Evolutionary conservation across 1,139 yeast species (phyloP), one percentile per base, ranked within the genome.

Genomic region (Kodamaea derodonti): DNA sequence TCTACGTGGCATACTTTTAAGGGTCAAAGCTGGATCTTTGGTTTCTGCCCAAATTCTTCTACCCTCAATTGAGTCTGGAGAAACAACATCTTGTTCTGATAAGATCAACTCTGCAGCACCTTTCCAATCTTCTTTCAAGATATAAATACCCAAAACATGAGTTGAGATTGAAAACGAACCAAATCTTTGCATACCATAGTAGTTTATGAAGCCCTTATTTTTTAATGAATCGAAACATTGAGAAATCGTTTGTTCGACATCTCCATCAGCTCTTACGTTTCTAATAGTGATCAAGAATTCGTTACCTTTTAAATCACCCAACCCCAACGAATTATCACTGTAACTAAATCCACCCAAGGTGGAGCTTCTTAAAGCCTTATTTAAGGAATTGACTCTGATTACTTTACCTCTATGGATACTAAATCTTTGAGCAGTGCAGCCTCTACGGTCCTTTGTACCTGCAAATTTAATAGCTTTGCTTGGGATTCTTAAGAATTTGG

Each of bases 401-500:
- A 84, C 84, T 42, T 80, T 77, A 36, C 87, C 79, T 42, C 77
- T 78, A 34, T 79, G 75, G 38, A 90, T 67, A 27, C 90, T 80
- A 39, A 85, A 75, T 42, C 78, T 75, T 60, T 92, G 99, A 36
- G 88, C 87, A 1, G 99, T 94, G 16, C 86, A 92, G 35, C 95
- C 99, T 53, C 99, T 78, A 51, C 97, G 78, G 58, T 92, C 99
- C 52, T 92, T 92, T 4, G 98, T 94, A 14, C 99, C 99, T 0
- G 97, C 95, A 58, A 81, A 88, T 36, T 84, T 72, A 26, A 92
- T 71, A 24, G 68, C 57, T 47, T 81, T 84, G 6, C 83, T 69
- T 13, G 90, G 92, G 13, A 84, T 62, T 42, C 90, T 74, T 47
- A 92, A 66, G 44, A 85, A 74, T 52, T 83, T 84, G 27, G 92